These are phyloP conservation scores for Trichoderma cornu-damae DNA, from an alignment of 2,329 filamentous ascomycete genomes.

Conservation along the genomic window DNA sequence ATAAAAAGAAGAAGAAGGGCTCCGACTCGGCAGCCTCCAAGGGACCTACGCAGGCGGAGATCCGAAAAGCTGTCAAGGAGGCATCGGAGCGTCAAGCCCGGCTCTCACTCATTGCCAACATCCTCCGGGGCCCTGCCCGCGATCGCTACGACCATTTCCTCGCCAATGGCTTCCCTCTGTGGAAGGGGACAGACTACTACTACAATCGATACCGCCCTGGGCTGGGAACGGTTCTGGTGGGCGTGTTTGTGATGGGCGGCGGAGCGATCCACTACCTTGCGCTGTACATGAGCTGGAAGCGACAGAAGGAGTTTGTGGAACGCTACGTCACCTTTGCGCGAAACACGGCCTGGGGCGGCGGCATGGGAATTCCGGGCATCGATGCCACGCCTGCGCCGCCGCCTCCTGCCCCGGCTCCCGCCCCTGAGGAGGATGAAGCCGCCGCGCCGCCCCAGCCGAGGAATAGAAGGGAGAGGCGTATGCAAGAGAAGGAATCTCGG, in stretches of 20 bases:
- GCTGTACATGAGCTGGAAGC: constrained; percentile 80
- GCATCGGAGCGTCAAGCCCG: constrained; percentile 80
- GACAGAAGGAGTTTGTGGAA: constrained; percentile 85
- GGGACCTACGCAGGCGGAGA: constrained; percentile 65
- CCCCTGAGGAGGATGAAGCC: constrained; percentile 43
- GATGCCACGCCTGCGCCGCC: constrained; percentile 43
- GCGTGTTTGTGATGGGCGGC: constrained; percentile 75
- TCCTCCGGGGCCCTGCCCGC: constrained; percentile 73
- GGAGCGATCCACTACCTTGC: constrained; percentile 84
- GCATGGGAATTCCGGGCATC: constrained; percentile 64
- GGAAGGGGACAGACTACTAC: constrained; percentile 98
- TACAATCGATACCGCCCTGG: constrained; percentile 91
- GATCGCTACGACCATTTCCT: constrained; percentile 95
- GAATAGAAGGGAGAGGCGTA: constrained; percentile 81
- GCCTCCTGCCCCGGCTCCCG: constrained; percentile 40
- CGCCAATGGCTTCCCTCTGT: constrained; percentile 84
- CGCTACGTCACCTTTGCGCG: constrained; percentile 87
- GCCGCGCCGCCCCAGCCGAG: constrained; percentile 51
- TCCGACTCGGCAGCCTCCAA: constrained; percentile 60
- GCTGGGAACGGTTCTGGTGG: constrained; percentile 74
- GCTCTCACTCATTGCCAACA: constrained; percentile 76
- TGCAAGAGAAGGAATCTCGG: constrained; percentile 79
- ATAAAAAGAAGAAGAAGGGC: constrained; percentile 49
- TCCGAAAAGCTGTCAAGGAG: constrained; percentile 72
- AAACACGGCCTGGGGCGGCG: constrained; percentile 84